Percentiles rank a stretch among this genome's conserved stretches.
phyloP scores from a whole-genome alignment of 2,329 filamentous ascomycete genomes.

The Fusarium buxicola region DNA sequence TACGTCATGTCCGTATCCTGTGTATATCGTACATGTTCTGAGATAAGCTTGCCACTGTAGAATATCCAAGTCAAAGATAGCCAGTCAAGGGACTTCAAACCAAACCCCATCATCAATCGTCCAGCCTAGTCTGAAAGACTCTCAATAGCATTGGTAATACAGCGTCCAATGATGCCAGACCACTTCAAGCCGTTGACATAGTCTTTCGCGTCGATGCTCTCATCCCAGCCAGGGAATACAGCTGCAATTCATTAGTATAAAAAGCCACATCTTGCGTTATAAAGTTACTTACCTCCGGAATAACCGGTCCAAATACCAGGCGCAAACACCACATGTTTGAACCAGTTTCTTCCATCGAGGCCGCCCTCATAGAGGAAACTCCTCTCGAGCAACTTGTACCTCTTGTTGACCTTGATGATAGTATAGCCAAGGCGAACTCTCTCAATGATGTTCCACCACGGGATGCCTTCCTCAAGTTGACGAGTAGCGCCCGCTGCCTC shows the following conservation, averaged over 20 bases:
- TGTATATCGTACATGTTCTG: not conserved
- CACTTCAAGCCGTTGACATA: conserved; percentile 69
- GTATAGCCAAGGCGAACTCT: conserved; percentile 72
- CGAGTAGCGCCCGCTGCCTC: conserved; percentile 56
- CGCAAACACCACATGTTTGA: conserved; percentile 95
- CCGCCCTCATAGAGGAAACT: conserved; percentile 81
- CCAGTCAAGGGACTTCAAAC: not conserved
- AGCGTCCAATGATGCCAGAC: conserved; percentile 67
- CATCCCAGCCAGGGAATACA: conserved; percentile 71
- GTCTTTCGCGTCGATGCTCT: conserved; percentile 71
- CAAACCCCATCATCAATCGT: not conserved
- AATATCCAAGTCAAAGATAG: not conserved
- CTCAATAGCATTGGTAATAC: conserved; percentile 60
- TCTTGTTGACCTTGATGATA: conserved; percentile 76
- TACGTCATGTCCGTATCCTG: not conserved
- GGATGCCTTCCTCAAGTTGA: conserved; percentile 65
- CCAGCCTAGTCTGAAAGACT: conserved; percentile 43
- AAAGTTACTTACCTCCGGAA: conserved; percentile 70
- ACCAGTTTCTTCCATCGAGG: conserved; percentile 85
- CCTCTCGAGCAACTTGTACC: conserved; percentile 87
- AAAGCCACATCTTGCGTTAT: too few species aligned
- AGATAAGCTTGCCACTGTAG: not conserved
- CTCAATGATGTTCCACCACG: conserved; percentile 83
- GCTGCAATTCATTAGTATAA: conserved; percentile 50
- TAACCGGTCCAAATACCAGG: conserved; percentile 94